These are phyloP conservation scores for Ogataea haglerorum DNA, from an alignment of 805 yeast species.

Conservation along the genomic window DNA sequence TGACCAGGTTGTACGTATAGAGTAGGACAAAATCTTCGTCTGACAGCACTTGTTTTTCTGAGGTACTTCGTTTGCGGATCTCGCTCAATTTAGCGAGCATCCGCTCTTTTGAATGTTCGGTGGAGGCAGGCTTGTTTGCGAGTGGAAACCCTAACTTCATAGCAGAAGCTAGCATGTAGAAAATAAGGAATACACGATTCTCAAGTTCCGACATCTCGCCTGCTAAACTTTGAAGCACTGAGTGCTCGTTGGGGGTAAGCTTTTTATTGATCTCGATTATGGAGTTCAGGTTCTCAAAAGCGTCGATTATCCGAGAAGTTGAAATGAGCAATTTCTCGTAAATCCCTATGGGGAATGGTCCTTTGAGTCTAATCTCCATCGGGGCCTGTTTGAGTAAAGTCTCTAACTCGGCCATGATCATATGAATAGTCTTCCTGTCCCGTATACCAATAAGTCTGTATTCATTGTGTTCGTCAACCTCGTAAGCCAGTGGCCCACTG, in stretches of 20 bases:
- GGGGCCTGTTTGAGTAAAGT: conserved; percentile 66
- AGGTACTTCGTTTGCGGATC: conserved; percentile 40
- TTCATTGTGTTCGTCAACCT: conserved; percentile 28
- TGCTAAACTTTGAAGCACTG: conserved; percentile 50
- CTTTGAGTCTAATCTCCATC: conserved; percentile 69
- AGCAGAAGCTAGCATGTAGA: conserved; percentile 77
- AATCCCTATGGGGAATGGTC: conserved; percentile 55
- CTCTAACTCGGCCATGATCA: conserved; percentile 58
- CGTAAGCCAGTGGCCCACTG: conserved; percentile 59
- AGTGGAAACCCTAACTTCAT: conserved; percentile 72
- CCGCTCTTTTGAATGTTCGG: conserved; percentile 69
- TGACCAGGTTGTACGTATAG: conserved; percentile 71
- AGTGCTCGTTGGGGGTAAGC: conserved; percentile 50
- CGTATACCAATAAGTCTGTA: conserved; percentile 39
- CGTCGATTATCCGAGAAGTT: conserved; percentile 67
- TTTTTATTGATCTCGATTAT: conserved; percentile 62
- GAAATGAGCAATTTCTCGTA: conserved; percentile 50
- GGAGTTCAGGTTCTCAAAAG: conserved; percentile 68
- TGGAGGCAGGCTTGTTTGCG: conserved; percentile 74
- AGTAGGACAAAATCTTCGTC: conserved; percentile 76
- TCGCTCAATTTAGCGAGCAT: conserved; percentile 62
- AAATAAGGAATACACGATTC: conserved; percentile 67
- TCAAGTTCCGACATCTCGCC: conserved; percentile 67
- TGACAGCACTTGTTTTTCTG: conserved; percentile 35
- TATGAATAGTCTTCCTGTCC: conserved; percentile 43